Evolutionary conservation across 257 asterid genomes (phyloP).

Genomic region (Solanum ossicruentum): DNA sequence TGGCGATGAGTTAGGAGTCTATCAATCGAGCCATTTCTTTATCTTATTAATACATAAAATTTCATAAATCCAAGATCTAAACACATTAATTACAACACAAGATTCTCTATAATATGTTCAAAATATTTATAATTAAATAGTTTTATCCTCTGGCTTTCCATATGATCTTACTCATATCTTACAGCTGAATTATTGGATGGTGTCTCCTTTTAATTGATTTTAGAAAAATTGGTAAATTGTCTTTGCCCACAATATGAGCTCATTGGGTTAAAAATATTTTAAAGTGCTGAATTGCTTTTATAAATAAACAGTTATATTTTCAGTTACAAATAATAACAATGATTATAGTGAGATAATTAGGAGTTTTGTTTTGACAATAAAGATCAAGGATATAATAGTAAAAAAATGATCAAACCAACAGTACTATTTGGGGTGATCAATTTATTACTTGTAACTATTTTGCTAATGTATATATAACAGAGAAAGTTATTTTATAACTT

Average conservation of each 20-base stretch:
- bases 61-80: neutral
- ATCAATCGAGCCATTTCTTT: neutral
- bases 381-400: neutral
- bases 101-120: neutral
- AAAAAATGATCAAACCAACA: too few relatives aligned
- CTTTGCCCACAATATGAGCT: neutral
- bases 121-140: neutral
- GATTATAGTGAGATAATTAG: neutral
- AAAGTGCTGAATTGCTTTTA: neutral
- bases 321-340: too few relatives aligned
- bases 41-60: neutral
- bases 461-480: too few relatives aligned
- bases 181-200: neutral
- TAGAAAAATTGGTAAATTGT: neutral
- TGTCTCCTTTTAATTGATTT: neutral
- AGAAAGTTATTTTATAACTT: neutral
- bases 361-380: neutral
- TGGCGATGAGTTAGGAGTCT: slow-evolving; percentile 3
- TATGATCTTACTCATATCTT: neutral
- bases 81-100: neutral
- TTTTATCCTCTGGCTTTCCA: neutral
- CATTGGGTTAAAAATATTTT: neutral
- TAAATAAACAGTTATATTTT: neutral
- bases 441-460: too few relatives aligned
- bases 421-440: neutral